Conservation (phyloP, 306 rosid genomes). For the Crataegus laevigata region DNA sequence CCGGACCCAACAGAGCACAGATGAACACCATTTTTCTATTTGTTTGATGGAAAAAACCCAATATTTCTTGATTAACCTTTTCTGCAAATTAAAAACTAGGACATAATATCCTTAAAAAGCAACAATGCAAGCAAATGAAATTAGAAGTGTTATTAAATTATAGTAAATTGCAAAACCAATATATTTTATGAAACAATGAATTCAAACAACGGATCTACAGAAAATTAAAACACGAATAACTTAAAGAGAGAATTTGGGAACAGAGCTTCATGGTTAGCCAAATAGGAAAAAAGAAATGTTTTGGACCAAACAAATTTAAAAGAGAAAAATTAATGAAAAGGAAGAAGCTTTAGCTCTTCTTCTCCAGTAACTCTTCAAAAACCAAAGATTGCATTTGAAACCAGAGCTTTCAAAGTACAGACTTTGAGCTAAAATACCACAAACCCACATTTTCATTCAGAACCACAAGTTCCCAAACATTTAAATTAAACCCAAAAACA, state of each 20-base stretch:
- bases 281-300: neutral
- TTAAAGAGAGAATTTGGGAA: neutral
- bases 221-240: neutral
- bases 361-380: neutral
- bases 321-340: constrained; percentile 6
- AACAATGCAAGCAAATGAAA: neutral
- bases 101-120: constrained; percentile 4
- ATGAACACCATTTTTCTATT: neutral
- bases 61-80: neutral
- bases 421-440: neutral
- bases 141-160: constrained; percentile 8
- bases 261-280: neutral
- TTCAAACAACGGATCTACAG: constrained; percentile 10
- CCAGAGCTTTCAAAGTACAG: neutral
- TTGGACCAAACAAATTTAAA: neutral
- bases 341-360: neutral
- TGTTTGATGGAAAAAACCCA: neutral
- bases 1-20: constrained; percentile 1
- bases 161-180: neutral
- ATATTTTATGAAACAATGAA: constrained; percentile 16
- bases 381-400: neutral
- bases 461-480: neutral
- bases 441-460: constrained; percentile 5
- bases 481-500: neutral
- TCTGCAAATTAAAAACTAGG: neutral